phyloP scores from a whole-genome alignment of 2,329 filamentous ascomycete genomes.

The Aspergillus hortae region DNA sequence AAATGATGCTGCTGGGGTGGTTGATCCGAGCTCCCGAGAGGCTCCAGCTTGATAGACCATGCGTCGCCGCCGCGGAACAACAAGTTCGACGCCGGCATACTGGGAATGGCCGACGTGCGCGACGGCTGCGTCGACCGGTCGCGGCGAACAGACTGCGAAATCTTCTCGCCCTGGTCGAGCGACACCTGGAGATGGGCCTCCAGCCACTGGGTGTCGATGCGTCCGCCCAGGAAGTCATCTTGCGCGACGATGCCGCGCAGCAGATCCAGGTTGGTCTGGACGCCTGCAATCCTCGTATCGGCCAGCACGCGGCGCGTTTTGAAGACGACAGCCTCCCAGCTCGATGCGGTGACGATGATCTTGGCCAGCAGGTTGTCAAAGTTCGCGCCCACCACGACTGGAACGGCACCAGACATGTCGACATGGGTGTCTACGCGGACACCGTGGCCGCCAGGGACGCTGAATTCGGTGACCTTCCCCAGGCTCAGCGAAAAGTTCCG shows the following conservation, averaged over 20 bases:
- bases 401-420: conserved; percentile 35
- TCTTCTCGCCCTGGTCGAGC: conserved; percentile 30
- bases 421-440: conserved; percentile 57
- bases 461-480: conserved; percentile 55
- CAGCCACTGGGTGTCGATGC: conserved; percentile 57
- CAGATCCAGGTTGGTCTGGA: conserved; percentile 57
- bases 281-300: conserved; percentile 54
- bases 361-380: conserved; percentile 61
- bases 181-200: conserved; percentile 46
- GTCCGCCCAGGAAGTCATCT: conserved; percentile 46
- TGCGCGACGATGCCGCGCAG: conserved; percentile 53
- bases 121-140: not conserved
- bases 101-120: conserved; percentile 1
- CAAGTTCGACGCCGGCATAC: conserved; percentile 33
- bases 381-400: conserved; percentile 48
- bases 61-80: conserved; percentile 58
- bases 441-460: conserved; percentile 56
- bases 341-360: conserved; percentile 53
- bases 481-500: conserved; percentile 56
- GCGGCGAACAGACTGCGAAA: conserved; percentile 17
- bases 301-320: conserved; percentile 55
- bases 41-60: conserved; percentile 51
- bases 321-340: conserved; percentile 50
- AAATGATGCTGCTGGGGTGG: conserved; percentile 47
- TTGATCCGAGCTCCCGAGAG: conserved; percentile 19